Percentiles rank a stretch among this genome's conserved stretches.
phyloP scores from a whole-genome alignment of 2,329 filamentous ascomycete genomes.

The Clarireedia sp. region DNA sequence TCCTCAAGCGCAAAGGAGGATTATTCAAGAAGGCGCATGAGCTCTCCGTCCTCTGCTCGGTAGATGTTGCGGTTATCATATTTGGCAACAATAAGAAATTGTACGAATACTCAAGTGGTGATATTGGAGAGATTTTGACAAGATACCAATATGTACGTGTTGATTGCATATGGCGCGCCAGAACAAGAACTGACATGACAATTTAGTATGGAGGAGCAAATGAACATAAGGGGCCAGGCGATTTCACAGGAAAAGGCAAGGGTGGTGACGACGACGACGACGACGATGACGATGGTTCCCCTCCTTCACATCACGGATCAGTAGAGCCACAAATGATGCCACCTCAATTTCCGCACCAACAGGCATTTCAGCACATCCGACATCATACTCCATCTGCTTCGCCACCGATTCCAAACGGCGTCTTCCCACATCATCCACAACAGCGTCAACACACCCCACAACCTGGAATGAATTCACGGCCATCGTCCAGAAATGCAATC shows the following conservation, averaged over 20 bases:
- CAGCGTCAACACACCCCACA: conserved; percentile 72
- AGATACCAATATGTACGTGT: conserved; percentile 82
- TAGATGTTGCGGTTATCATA: conserved; percentile 97
- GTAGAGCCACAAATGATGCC: conserved; percentile 53
- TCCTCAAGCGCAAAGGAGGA: conserved; percentile 96
- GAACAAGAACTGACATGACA: conserved; percentile 16
- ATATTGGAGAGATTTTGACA: conserved; percentile 84
- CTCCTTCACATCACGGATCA: conserved; percentile 40
- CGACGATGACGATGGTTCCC: conserved; percentile 60
- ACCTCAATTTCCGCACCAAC: conserved; percentile 60
- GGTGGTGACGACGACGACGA: conserved; percentile 74
- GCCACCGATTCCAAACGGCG: conserved; percentile 64
- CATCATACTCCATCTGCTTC: conserved; percentile 80
- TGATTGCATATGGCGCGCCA: conserved; percentile 5
- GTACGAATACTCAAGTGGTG: conserved; percentile 91
- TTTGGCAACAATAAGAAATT: conserved; percentile 99
- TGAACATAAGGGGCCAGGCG: conserved; percentile 90
- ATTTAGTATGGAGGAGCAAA: conserved; percentile 79
- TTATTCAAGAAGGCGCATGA: conserved; percentile 99
- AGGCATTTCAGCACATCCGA: conserved; percentile 70
- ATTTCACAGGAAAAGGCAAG: conserved; percentile 74
- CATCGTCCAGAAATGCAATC: conserved; percentile 71
- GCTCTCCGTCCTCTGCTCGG: conserved; percentile 92
- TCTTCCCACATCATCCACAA: conserved; percentile 33
- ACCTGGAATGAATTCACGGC: conserved; percentile 65